Conservation (phyloP, 768 basidiomycete genomes). For the Leccinum pellstonianum region DNA sequence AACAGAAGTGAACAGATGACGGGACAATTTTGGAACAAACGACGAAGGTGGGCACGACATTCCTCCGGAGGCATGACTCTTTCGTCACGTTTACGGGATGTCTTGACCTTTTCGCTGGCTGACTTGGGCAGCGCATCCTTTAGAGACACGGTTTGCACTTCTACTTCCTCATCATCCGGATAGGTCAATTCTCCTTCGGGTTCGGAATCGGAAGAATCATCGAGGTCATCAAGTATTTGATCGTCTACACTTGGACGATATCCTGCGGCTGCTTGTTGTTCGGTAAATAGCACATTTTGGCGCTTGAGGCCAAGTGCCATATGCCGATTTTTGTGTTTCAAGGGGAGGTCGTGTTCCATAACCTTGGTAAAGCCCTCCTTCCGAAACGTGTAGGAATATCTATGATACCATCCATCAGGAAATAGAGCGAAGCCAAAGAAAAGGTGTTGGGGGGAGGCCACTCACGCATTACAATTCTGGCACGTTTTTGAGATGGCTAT, state of each 20-base stretch:
- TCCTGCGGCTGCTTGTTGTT: slow-evolving; percentile 32
- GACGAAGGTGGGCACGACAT: slow-evolving; percentile 89
- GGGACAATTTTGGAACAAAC: slow-evolving; percentile 80
- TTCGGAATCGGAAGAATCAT: slow-evolving; percentile 52
- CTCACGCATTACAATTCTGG: slow-evolving; percentile 83
- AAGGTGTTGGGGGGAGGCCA: slow-evolving; percentile 16
- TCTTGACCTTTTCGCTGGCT: slow-evolving; percentile 76
- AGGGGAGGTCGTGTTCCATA: slow-evolving; percentile 86
- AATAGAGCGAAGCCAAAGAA: slow-evolving; percentile 3
- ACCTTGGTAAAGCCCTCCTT: slow-evolving; percentile 95
- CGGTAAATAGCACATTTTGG: slow-evolving; percentile 71
- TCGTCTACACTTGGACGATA: slow-evolving; percentile 27
- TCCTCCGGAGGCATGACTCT: slow-evolving; percentile 89
- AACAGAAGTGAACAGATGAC: slow-evolving; percentile 86
- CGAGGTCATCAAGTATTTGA: slow-evolving; percentile 38
- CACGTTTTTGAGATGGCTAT: slow-evolving; percentile 69
- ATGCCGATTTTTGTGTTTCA: slow-evolving; percentile 70
- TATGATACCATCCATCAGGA: slow-evolving; percentile 30
- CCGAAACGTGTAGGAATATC: slow-evolving; percentile 81
- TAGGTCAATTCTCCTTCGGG: slow-evolving; percentile 46
- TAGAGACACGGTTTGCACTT: slow-evolving; percentile 30
- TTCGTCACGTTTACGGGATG: slow-evolving; percentile 78
- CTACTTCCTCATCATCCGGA: slow-evolving; percentile 52
- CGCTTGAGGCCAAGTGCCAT: slow-evolving; percentile 53
- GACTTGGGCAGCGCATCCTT: slow-evolving; percentile 56